These are phyloP conservation scores for Yamadazyma trypodendri DNA, from an alignment of 1,139 yeast genomes.

Conservation along the genomic window DNA sequence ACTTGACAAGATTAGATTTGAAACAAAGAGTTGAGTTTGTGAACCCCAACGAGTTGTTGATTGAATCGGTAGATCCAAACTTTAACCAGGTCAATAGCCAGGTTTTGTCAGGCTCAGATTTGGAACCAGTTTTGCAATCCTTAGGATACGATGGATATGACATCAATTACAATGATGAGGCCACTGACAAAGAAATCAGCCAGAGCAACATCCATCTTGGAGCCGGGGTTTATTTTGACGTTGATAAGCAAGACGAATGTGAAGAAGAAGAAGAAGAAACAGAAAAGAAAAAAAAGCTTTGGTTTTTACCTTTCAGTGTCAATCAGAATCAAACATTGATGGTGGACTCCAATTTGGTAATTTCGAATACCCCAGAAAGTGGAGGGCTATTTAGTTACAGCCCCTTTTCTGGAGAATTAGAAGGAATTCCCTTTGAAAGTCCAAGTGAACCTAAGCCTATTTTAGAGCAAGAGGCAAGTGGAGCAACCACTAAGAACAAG, in stretches of 20 bases:
- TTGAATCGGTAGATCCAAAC: constrained; percentile 7
- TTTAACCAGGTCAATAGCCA: not conserved
- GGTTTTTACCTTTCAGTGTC: constrained; percentile 16
- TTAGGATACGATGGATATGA: constrained; percentile 10
- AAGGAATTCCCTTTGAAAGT: not conserved
- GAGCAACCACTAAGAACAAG: too few species aligned
- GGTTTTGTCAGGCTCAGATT: not conserved
- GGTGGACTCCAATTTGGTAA: constrained; percentile 13
- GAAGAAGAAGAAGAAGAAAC: constrained; percentile 12
- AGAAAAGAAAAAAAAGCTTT: constrained; percentile 16
- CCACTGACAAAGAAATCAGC: not conserved
- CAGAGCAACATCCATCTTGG: constrained; percentile 12
- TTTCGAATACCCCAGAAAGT: constrained; percentile 9
- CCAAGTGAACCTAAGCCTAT: not conserved
- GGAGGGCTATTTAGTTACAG: constrained; percentile 12
- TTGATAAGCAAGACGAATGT: constrained; percentile 9
- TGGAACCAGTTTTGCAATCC: constrained; percentile 4
- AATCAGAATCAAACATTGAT: constrained; percentile 7
- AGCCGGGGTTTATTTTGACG: constrained; percentile 14
- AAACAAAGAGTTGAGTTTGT: constrained; percentile 10
- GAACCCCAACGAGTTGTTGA: constrained; percentile 11
- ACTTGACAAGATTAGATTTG: not conserved
- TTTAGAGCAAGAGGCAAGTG: not conserved
- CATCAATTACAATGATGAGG: constrained; percentile 4
- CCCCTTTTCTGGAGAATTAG: constrained; percentile 6